Conservation (phyloP, 805 yeast species). For the Zygoascus ofunaensis region DNA sequence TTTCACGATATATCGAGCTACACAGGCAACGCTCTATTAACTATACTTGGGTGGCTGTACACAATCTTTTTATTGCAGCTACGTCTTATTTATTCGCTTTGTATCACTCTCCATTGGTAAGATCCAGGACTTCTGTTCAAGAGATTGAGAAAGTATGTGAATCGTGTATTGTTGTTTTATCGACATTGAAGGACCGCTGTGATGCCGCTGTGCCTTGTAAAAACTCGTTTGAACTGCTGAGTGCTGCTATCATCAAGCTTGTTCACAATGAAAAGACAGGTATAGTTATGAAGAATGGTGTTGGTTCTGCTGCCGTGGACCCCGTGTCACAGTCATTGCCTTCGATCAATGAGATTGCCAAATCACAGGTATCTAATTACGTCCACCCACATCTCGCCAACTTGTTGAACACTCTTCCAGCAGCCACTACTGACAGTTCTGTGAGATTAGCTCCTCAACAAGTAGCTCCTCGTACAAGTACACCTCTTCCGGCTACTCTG, state of each 20-base stretch:
- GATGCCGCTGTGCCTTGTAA: slow-evolving; percentile 69
- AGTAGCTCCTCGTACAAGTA: not conserved
- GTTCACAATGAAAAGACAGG: slow-evolving; percentile 24
- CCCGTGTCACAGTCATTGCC: not conserved
- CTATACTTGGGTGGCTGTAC: slow-evolving; percentile 91
- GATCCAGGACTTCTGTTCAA: slow-evolving; percentile 37
- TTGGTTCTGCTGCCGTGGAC: not conserved
- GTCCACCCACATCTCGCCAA: slow-evolving; percentile 1
- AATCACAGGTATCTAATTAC: not conserved
- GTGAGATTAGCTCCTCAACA: not conserved
- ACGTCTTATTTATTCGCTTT: slow-evolving; percentile 72
- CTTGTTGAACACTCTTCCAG: not conserved
- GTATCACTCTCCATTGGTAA: slow-evolving; percentile 54
- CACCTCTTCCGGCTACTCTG: not conserved
- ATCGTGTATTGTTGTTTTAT: slow-evolving; percentile 42
- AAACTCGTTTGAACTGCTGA: slow-evolving; percentile 60
- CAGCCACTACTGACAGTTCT: not conserved
- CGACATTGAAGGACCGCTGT: slow-evolving; percentile 56
- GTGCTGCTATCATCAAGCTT: slow-evolving; percentile 60
- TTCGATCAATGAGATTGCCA: not conserved
- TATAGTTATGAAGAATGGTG: not conserved
- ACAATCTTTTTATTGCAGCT: slow-evolving; percentile 81
- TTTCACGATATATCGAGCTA: slow-evolving; percentile 51
- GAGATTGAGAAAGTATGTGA: slow-evolving; percentile 42
- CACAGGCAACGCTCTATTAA: slow-evolving; percentile 52